These are phyloP conservation scores for Malus domestica DNA, from an alignment of 306 rosid species.

Conservation along the genomic window ASM211411v1 NC_041802.1:29523501-29524000, in stretches of 20 bases:
- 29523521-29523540: background rate
- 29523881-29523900: background rate
- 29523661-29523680: background rate
- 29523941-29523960: background rate
- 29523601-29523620: constrained; percentile 9
- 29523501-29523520: background rate
- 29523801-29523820: background rate
- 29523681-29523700: background rate
- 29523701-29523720: background rate
- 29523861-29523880: background rate
- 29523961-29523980: background rate
- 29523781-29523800: background rate
- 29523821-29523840: background rate
- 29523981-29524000: background rate
- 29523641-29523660: constrained; percentile 4
- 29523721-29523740: background rate
- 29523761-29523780: background rate
- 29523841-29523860: background rate
- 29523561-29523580: constrained; percentile 6
- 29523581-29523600: background rate
- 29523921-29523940: background rate
- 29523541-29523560: background rate
- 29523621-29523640: constrained; percentile 10
- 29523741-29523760: too few species aligned
- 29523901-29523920: background rate